These are phyloP conservation scores for Peronosclerospora sorghi DNA, from an alignment of 352 stramenopile species.

Conservation along the genomic window DNA sequence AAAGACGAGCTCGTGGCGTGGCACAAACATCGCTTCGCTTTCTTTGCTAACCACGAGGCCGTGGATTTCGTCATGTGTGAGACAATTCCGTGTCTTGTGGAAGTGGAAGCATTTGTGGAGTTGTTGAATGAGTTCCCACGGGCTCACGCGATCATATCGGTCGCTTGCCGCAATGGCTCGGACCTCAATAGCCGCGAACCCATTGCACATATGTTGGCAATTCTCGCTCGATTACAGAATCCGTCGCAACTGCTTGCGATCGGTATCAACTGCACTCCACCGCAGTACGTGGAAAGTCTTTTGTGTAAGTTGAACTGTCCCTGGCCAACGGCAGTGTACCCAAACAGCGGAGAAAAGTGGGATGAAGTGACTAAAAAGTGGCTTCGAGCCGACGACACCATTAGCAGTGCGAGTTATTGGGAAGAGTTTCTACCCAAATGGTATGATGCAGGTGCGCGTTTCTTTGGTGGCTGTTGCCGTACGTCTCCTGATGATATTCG, in stretches of 20 bases:
- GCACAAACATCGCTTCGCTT: slow-evolving; percentile 63
- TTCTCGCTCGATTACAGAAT: slow-evolving; percentile 44
- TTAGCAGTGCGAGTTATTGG: slow-evolving; percentile 35
- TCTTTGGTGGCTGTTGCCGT: slow-evolving; percentile 79
- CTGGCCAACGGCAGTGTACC: slow-evolving; percentile 63
- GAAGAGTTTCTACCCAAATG: slow-evolving; percentile 47
- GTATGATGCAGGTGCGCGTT: slow-evolving; percentile 53
- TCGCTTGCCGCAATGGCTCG: slow-evolving; percentile 48
- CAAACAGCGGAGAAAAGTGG: slow-evolving; percentile 81
- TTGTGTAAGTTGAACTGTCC: slow-evolving; percentile 32
- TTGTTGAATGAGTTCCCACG: slow-evolving; percentile 56
- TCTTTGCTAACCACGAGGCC: slow-evolving; percentile 38
- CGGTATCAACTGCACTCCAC: slow-evolving; percentile 80
- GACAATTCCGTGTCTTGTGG: slow-evolving; percentile 77
- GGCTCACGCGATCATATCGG: slow-evolving; percentile 43
- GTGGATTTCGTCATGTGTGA: slow-evolving; percentile 76
- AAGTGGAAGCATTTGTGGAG: slow-evolving; percentile 69
- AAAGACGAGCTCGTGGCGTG: slow-evolving; percentile 59
- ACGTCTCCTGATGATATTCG: slow-evolving; percentile 64
- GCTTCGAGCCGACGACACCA: slow-evolving; percentile 35
- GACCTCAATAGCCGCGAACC: slow-evolving; percentile 62
- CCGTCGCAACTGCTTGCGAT: slow-evolving; percentile 52
- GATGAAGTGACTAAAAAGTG: slow-evolving; percentile 63
- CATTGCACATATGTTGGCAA: slow-evolving; percentile 26
- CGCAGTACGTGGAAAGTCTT: slow-evolving; percentile 56